phyloP scores from a whole-genome alignment of 1,284 basidiomycete species.

The Cryptococcus sp. region DNA sequence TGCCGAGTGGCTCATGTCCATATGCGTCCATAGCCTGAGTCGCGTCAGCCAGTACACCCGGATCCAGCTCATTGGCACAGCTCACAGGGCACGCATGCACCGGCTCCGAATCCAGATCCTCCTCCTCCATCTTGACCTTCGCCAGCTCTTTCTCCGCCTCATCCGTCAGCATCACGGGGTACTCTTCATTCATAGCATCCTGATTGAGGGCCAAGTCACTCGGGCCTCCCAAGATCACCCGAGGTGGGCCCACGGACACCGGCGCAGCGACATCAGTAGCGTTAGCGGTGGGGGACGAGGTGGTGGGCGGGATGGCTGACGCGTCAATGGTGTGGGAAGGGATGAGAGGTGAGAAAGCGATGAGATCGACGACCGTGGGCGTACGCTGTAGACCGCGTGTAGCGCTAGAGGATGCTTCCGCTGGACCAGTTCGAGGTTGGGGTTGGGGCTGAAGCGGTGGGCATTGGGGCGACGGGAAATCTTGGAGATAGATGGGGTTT shows the following conservation, averaged over 20 bases:
- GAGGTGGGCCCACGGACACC: neutral
- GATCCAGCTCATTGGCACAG: too few species aligned
- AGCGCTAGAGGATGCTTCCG: neutral
- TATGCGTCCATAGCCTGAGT: neutral
- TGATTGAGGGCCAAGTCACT: neutral
- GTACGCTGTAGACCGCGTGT: neutral
- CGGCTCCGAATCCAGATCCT: neutral
- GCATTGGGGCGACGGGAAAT: neutral
- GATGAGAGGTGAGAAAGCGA: constrained; percentile 1
- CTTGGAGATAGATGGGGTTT: too few species aligned
- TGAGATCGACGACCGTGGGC: neutral
- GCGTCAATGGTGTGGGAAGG: neutral
- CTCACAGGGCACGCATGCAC: too few species aligned
- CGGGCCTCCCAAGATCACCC: neutral
- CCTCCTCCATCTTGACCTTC: neutral
- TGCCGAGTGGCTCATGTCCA: neutral
- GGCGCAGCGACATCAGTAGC: too few species aligned
- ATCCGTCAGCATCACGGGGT: constrained; percentile 1
- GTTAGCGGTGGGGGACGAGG: neutral
- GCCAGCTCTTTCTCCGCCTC: neutral
- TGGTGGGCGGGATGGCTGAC: too few species aligned
- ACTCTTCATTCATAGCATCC: neutral
- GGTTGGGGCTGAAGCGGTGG: neutral
- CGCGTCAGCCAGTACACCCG: too few species aligned
- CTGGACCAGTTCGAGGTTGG: neutral